phyloP scores from a whole-genome alignment of 2,329 filamentous ascomycete species.

The Helicocarpus griseus region DNA sequence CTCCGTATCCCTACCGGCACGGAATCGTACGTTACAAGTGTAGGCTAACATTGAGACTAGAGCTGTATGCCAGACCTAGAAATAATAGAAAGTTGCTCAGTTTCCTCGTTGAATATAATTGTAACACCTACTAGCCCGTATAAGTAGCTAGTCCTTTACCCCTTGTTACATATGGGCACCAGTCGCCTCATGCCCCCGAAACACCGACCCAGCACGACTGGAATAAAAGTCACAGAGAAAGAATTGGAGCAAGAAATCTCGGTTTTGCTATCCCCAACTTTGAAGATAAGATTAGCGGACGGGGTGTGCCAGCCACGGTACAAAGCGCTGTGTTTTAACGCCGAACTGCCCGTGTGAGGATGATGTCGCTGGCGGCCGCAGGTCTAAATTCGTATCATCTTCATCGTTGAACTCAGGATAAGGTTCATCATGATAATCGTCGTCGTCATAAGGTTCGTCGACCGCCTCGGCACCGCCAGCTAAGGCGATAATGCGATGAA shows the following conservation, averaged over 20 bases:
- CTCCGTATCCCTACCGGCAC: no score
- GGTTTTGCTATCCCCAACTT: conserved; percentile 4
- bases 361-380: conserved; percentile 1
- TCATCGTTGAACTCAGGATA: conserved; percentile 3
- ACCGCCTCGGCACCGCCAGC: conserved; percentile 2
- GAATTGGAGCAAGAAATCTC: background rate
- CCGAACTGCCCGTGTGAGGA: background rate
- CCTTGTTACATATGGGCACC: no score
- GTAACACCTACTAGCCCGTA: no score
- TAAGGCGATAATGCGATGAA: conserved; percentile 4
- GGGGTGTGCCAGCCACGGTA: background rate
- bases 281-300: conserved; percentile 3
- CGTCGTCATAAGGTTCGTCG: conserved; percentile 1
- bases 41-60: no score
- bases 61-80: no score
- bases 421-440: conserved; percentile 7
- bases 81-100: no score
- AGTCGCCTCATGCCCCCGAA: no score
- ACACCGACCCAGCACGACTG: no score
- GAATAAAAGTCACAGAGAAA: conserved; percentile 2
- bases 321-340: conserved; percentile 2
- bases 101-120: no score
- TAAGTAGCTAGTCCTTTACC: no score
- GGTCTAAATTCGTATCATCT: conserved; percentile 2
- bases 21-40: no score